Evolutionary conservation across 495 filamentous ascomycete species (phyloP), one percentile per base, ranked within the genome.

Genomic region (Xylaria sp.): DNA sequence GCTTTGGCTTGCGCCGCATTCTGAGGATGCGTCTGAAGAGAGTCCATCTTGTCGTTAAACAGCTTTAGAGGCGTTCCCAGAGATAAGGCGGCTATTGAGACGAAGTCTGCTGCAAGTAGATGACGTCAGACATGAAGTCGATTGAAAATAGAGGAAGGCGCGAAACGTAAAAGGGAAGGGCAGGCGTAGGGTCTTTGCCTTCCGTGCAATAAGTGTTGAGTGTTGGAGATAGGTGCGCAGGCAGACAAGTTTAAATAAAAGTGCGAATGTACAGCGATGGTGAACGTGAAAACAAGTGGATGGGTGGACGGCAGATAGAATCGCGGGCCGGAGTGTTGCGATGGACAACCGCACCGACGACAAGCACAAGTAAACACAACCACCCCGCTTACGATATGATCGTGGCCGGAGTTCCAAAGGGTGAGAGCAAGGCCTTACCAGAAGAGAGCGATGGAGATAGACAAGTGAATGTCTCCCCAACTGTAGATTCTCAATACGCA

Each of bases 401-500:
- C 37, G 6, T 64, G 1, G 8, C 61, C 24, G 12, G 11, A 6
- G 3, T 12, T 29, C 24, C 19, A 31, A 7, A 59, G 31, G 44
- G 33, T 63, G 58, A 63, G 41, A 73, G 68, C 69, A 72, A 72
- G 74, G 79, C 80, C 92, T 90, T 92, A 93, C 92, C 90, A 85
- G 87, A 80, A 15, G 17, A 85, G 85, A 46, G 44, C 65, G 72
- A 71, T 85, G 92, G 94, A 97, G 94, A 97, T 93, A 87, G 93
- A 97, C 95, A 97, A 98, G 76, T 90, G 82, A 98, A 98, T 97
- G 95, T 93, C 91, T 97, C 95, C 93, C 94, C 93, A 90, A 83
- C 80, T 80, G 73, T 77, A 48, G 64, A 26, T 70, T 84, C 81
- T 80, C 80, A 80, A 61, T 70, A 77, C 73, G 75, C 63, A 70